phyloP scores from a whole-genome alignment of 495 filamentous ascomycete species.

The Penicillium subrubescens region DNA sequence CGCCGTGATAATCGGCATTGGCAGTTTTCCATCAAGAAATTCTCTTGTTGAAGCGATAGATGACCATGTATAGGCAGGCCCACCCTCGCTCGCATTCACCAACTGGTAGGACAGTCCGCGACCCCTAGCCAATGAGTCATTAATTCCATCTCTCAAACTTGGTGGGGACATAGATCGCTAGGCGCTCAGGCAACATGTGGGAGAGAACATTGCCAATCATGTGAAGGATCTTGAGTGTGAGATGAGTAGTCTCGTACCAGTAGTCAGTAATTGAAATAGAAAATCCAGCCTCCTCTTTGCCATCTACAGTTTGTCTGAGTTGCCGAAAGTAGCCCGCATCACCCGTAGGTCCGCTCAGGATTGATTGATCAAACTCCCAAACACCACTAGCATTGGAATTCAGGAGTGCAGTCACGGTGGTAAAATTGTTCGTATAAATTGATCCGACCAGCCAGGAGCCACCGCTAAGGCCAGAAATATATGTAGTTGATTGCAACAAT shows the following conservation, averaged over 20 bases:
- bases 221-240: too few relatives aligned
- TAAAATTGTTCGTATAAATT: conserved; percentile 82
- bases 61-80: conserved; percentile 78
- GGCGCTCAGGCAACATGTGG: too few relatives aligned
- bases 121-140: conserved; percentile 82
- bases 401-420: conserved; percentile 36
- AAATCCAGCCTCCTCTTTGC: conserved; percentile 2
- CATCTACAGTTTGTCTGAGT: neutral
- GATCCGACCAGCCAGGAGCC: conserved; percentile 80
- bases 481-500: conserved; percentile 74
- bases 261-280: conserved; percentile 49
- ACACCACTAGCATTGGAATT: conserved; percentile 35
- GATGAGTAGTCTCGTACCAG: conserved; percentile 69
- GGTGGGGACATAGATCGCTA: neutral
- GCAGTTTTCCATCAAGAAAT: conserved; percentile 56
- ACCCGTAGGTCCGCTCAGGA: neutral
- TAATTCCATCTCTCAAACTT: conserved; percentile 32
- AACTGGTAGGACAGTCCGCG: conserved; percentile 81
- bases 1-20: neutral
- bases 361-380: conserved; percentile 4
- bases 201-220: too few relatives aligned
- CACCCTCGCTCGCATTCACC: conserved; percentile 68
- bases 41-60: conserved; percentile 70
- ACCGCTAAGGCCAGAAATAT: conserved; percentile 76
- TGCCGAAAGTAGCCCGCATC: neutral